Evolutionary conservation across 306 rosid species (phyloP).

Genomic region (Senna siamea): DNA sequence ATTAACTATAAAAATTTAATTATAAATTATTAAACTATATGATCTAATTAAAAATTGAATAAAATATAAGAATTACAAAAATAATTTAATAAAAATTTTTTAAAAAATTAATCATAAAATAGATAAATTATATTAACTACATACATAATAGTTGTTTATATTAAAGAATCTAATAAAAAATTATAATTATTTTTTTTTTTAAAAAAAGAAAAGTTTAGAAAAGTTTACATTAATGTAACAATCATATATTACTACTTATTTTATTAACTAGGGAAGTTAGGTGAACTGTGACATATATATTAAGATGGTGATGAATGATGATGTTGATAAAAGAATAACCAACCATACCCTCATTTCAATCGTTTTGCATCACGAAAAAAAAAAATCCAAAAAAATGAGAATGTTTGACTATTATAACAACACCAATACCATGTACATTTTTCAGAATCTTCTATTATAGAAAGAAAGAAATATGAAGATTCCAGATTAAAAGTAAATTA

Average conservation of each 20-base stretch:
- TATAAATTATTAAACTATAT: too few species aligned
- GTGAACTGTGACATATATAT: too few species aligned
- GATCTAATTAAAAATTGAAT: too few species aligned
- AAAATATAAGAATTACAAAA: too few species aligned
- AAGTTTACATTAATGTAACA: neutral
- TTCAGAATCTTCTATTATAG: neutral
- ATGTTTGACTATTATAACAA: neutral
- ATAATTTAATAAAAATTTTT: too few species aligned
- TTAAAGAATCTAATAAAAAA: too few species aligned
- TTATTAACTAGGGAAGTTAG: too few species aligned
- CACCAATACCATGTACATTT: neutral
- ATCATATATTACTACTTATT: neutral
- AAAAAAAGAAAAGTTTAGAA: neutral
- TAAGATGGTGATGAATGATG: neutral
- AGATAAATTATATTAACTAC: too few species aligned
- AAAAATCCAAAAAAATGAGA: neutral
- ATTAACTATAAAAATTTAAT: too few species aligned
- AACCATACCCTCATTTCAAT: neutral
- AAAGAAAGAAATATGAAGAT: slow-evolving; percentile 12
- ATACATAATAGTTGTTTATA: too few species aligned
- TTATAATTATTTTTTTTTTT: too few species aligned
- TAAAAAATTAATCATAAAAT: too few species aligned
- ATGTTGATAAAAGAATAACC: neutral
- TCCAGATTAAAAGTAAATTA: neutral
- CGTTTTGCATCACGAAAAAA: neutral